Conservation (phyloP, 140 eudicot genomes). For the Oenanthe javanica region DNA sequence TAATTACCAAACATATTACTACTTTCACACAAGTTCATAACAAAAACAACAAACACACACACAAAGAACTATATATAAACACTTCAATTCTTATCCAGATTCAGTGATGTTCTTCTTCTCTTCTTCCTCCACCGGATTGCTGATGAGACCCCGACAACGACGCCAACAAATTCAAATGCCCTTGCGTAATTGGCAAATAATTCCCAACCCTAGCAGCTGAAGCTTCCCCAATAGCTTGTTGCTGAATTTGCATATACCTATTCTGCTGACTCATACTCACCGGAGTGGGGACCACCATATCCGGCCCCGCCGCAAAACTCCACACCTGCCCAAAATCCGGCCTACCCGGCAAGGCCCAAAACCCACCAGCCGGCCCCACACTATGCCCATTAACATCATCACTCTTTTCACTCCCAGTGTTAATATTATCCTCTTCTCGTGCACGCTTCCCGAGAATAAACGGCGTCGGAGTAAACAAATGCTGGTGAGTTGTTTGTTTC, state of each 20-base stretch:
- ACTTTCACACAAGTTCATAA: constrained; percentile 1
- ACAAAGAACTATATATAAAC: constrained; percentile 2
- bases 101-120: constrained; percentile 53
- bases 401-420: constrained; percentile 18
- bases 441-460: constrained; percentile 67
- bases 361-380: constrained; percentile 51
- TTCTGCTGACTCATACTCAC: constrained; percentile 39
- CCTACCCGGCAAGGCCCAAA: constrained; percentile 85
- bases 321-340: constrained; percentile 83
- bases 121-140: constrained; percentile 42
- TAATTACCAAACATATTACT: constrained; percentile 3
- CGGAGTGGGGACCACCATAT: constrained; percentile 43
- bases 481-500: constrained; percentile 27
- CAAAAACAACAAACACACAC: neutral
- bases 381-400: constrained; percentile 12
- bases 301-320: constrained; percentile 79
- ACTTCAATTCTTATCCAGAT: constrained; percentile 1
- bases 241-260: constrained; percentile 46
- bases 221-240: constrained; percentile 64
- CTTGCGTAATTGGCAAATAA: constrained; percentile 75
- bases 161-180: constrained; percentile 83
- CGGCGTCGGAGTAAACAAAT: constrained; percentile 42
- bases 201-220: constrained; percentile 97
- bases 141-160: constrained; percentile 63
- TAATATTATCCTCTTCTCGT: constrained; percentile 50